These are phyloP conservation scores for Agarophyton chilense DNA, from an alignment of 23 red algal genomes.

Conservation along the genomic window DNA sequence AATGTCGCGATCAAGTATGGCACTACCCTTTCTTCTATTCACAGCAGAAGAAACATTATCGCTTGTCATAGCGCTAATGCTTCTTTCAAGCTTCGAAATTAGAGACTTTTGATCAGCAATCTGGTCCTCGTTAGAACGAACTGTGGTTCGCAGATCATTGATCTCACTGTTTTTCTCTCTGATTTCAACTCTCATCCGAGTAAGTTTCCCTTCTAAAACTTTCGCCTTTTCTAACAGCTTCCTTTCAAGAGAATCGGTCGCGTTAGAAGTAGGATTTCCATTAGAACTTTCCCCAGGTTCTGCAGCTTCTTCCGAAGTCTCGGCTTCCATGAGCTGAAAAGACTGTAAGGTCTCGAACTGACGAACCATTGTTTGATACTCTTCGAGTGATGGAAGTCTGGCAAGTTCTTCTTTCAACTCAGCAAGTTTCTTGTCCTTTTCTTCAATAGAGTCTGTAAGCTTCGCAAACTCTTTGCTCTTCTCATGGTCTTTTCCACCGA, in stretches of 20 bases:
- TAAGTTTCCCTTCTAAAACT: constrained; percentile 48
- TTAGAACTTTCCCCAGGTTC: not conserved
- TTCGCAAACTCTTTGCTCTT: constrained; percentile 68
- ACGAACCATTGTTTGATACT: constrained; percentile 60
- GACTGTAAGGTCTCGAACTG: constrained; percentile 70
- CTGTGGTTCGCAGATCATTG: constrained; percentile 10
- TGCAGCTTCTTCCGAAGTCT: not conserved
- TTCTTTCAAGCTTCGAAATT: constrained; percentile 64
- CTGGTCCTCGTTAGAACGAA: constrained; percentile 54
- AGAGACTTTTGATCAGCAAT: constrained; percentile 69
- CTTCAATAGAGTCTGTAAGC: constrained; percentile 50
- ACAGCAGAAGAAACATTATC: constrained; percentile 29
- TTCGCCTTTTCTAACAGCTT: constrained; percentile 64
- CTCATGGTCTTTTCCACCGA: constrained; percentile 63
- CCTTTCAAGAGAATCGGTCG: constrained; percentile 58
- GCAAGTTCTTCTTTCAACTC: constrained; percentile 25
- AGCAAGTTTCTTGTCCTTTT: constrained; percentile 48
- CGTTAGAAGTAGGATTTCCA: not conserved
- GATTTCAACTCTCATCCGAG: constrained; percentile 62
- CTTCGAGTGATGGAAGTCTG: constrained; percentile 46
- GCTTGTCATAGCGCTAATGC: constrained; percentile 66
- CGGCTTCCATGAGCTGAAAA: constrained; percentile 56
- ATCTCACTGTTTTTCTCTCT: constrained; percentile 41
- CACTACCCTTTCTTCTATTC: not conserved
- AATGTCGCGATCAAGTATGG: not conserved